A percentile compares a stretch with the other conserved stretches of the same genome.
Evolutionary conservation across 768 basidiomycete genomes (phyloP).

Genomic region (Mycena albidolilacea): DNA sequence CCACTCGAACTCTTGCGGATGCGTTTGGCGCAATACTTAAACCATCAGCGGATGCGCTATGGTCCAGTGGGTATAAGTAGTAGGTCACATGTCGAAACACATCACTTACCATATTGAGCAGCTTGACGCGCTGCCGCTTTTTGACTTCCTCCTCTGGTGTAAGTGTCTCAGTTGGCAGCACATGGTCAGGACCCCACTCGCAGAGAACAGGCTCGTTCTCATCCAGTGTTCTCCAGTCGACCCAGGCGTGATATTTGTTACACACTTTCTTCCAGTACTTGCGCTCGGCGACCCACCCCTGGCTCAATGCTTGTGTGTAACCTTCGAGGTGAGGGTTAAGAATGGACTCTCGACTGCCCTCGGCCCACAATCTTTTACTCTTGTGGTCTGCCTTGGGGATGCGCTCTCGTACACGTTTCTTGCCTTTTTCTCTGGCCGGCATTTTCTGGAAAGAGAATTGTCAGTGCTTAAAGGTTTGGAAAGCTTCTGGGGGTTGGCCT

Average conservation of each 20-base stretch:
- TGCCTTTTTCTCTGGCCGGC: no score
- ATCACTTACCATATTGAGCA: neutral
- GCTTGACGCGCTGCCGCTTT: neutral
- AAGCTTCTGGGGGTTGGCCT: no score
- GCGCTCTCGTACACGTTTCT: no score
- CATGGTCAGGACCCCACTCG: neutral
- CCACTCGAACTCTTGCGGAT: neutral
- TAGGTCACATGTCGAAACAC: neutral
- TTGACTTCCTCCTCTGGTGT: no score
- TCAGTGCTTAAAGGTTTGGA: no score
- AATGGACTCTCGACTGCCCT: constrained; percentile 1
- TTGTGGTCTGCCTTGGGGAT: neutral
- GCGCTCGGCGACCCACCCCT: neutral
- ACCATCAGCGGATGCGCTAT: neutral
- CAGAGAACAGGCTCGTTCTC: constrained; percentile 16
- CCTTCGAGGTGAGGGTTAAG: neutral
- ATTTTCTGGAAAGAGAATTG: no score
- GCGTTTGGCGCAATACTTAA: neutral
- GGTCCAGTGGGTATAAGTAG: neutral
- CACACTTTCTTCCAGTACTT: neutral
- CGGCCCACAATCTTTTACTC: constrained; percentile 7
- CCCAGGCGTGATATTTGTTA: constrained; percentile 8
- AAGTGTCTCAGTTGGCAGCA: neutral
- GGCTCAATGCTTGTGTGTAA: neutral
- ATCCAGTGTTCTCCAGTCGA: constrained; percentile 8